Evolutionary conservation across 108 stramenopile species (phyloP).

Genomic region (Pseudonitzschia pungens): DNA sequence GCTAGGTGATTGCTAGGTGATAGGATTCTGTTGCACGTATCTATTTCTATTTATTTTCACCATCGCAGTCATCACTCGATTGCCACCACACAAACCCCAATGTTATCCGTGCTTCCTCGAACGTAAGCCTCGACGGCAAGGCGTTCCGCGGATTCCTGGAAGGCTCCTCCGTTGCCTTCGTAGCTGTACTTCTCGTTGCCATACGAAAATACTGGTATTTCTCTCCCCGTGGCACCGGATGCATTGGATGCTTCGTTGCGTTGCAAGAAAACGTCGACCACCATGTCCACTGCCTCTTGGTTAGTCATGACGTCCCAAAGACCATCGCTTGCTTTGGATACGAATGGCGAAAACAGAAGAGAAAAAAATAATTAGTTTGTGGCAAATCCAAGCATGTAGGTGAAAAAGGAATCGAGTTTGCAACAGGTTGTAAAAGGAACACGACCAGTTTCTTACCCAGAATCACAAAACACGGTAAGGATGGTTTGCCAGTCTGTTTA

Average conservation of each 20-base stretch:
- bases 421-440: no score
- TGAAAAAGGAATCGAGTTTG: background rate
- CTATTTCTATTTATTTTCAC: no score
- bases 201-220: background rate
- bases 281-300: conserved; percentile 86
- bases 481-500: background rate
- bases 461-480: conserved; percentile 77
- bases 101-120: conserved; percentile 90
- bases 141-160: conserved; percentile 80
- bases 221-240: background rate
- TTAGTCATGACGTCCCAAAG: conserved; percentile 94
- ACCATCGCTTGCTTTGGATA: conserved; percentile 79
- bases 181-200: conserved; percentile 3
- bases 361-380: background rate
- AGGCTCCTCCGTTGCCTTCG: conserved; percentile 38
- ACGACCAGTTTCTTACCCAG: conserved; percentile 39
- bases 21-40: no score
- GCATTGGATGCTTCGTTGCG: conserved; percentile 1
- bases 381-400: background rate
- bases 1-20: no score
- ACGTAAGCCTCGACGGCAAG: conserved; percentile 90
- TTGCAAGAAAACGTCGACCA: conserved; percentile 38
- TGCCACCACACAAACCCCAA: conserved; percentile 85
- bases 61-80: conserved; percentile 15
- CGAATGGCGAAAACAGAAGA: no score